A percentile compares a stretch with the other conserved stretches of the same genome.
These are phyloP conservation scores for Quercus lobata DNA, from an alignment of 331 rosid species.

Conservation along the genomic window DNA sequence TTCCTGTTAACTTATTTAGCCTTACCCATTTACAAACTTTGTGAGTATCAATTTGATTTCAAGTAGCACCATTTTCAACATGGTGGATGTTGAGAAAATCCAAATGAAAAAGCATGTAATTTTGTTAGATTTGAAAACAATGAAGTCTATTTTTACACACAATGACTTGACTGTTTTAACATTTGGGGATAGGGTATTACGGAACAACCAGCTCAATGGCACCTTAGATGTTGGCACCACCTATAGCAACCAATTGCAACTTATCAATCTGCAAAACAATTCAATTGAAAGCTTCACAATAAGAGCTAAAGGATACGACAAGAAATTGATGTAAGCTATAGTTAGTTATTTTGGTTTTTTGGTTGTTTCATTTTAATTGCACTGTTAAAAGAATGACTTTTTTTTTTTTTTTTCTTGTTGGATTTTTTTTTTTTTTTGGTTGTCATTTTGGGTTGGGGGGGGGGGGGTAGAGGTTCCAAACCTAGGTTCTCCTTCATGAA, in stretches of 20 bases:
- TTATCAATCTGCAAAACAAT: slow-evolving; percentile 49
- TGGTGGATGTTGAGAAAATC: slow-evolving; percentile 2
- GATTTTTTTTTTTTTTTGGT: too few relatives aligned
- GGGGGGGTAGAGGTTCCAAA: too few relatives aligned
- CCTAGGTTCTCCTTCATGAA: not conserved
- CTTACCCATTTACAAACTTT: slow-evolving; percentile 45
- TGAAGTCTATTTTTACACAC: not conserved
- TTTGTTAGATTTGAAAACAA: not conserved
- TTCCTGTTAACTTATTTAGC: slow-evolving; percentile 53
- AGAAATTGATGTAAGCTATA: slow-evolving; percentile 44
- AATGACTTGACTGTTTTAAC: slow-evolving; percentile 6
- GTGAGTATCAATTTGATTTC: slow-evolving; percentile 43
- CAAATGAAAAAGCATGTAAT: not conserved
- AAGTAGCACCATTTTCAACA: not conserved
- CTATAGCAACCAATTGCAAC: slow-evolving; percentile 29
- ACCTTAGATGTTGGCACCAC: slow-evolving; percentile 24
- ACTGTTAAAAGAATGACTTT: not conserved
- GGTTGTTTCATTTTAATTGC: not conserved
- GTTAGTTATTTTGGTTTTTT: not conserved
- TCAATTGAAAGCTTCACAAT: slow-evolving; percentile 10
- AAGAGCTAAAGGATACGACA: slow-evolving; percentile 3
- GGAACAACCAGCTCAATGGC: slow-evolving; percentile 30
- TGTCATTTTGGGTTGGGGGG: too few relatives aligned
- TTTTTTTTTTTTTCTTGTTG: not conserved
- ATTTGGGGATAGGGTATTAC: slow-evolving; percentile 31